phyloP scores from a whole-genome alignment of 2,329 filamentous ascomycete genomes.

The Spiromastix sp. region DNA sequence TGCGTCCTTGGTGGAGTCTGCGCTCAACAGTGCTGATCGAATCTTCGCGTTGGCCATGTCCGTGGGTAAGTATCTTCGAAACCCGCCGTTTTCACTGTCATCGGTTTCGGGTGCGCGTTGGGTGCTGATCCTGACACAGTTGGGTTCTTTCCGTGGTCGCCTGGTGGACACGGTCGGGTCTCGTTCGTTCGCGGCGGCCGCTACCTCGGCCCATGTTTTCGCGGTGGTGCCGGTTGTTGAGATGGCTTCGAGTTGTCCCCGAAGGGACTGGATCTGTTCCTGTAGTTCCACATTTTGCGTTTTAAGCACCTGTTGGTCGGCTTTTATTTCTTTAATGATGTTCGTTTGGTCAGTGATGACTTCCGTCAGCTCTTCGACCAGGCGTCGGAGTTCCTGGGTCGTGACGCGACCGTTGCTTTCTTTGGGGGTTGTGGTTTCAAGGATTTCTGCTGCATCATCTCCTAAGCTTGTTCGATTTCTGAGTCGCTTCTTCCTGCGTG shows the following conservation, averaged over 20 bases:
- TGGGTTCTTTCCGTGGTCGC: background rate
- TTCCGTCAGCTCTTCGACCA: background rate
- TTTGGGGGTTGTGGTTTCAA: background rate
- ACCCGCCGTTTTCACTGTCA: background rate
- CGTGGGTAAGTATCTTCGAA: background rate
- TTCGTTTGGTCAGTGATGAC: background rate
- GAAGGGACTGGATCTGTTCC: no score
- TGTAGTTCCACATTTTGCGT: background rate
- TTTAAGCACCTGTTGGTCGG: background rate
- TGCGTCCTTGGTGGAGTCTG: conserved; percentile 6
- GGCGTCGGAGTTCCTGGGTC: background rate
- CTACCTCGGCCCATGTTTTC: background rate
- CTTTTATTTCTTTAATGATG: background rate
- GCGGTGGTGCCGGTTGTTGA: background rate
- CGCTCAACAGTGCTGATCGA: no score
- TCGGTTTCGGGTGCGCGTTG: background rate
- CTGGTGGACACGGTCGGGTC: no score
- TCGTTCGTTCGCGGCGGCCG: background rate
- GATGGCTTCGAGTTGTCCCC: no score
- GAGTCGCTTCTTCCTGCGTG: background rate
- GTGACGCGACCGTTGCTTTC: background rate
- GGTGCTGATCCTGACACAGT: background rate
- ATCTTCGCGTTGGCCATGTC: background rate
- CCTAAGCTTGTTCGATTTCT: background rate
- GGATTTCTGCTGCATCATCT: background rate